Conservation (phyloP, 2,329 filamentous ascomycete species). For the Fusarium sp. region DNA sequence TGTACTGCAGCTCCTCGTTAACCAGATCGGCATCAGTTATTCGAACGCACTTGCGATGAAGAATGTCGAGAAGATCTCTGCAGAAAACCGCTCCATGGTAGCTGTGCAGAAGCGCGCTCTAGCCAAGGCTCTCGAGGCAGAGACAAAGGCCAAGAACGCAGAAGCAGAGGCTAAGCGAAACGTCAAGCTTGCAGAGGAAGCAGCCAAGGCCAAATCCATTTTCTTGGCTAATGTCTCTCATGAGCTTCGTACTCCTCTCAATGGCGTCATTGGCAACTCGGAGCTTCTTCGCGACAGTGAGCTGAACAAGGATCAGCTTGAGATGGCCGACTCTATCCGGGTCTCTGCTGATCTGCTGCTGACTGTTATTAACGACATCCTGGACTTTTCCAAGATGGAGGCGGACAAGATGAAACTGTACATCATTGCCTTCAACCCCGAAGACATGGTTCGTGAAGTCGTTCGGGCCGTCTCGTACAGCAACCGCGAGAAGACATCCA, state of each 20-base stretch:
- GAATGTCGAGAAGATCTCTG: slow-evolving; percentile 80
- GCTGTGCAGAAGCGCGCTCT: slow-evolving; percentile 80
- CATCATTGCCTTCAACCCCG: slow-evolving; percentile 74
- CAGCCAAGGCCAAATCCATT: slow-evolving; percentile 84
- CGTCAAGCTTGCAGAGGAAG: slow-evolving; percentile 84
- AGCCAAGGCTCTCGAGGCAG: slow-evolving; percentile 76
- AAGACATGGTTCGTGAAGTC: slow-evolving; percentile 74
- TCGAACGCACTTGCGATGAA: slow-evolving; percentile 75
- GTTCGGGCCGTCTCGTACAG: slow-evolving; percentile 74
- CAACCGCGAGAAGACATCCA: slow-evolving; percentile 71
- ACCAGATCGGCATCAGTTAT: slow-evolving; percentile 80
- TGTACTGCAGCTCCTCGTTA: slow-evolving; percentile 76
- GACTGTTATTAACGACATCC: slow-evolving; percentile 94
- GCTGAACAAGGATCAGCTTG: slow-evolving; percentile 79
- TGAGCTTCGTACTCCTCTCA: slow-evolving; percentile 83
- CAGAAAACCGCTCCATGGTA: slow-evolving; percentile 82
- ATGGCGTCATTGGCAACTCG: slow-evolving; percentile 89
- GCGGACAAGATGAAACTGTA: slow-evolving; percentile 88
- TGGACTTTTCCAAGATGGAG: slow-evolving; percentile 95
- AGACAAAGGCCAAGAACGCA: slow-evolving; percentile 80
- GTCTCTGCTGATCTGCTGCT: slow-evolving; percentile 87
- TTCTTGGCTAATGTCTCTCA: slow-evolving; percentile 85
- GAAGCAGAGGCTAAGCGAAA: slow-evolving; percentile 82
- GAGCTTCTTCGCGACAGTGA: slow-evolving; percentile 83
- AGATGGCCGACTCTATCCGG: slow-evolving; percentile 89